These are phyloP conservation scores for Fusarium sp. DNA, from an alignment of 2,329 filamentous ascomycete genomes.

Conservation along the genomic window DNA sequence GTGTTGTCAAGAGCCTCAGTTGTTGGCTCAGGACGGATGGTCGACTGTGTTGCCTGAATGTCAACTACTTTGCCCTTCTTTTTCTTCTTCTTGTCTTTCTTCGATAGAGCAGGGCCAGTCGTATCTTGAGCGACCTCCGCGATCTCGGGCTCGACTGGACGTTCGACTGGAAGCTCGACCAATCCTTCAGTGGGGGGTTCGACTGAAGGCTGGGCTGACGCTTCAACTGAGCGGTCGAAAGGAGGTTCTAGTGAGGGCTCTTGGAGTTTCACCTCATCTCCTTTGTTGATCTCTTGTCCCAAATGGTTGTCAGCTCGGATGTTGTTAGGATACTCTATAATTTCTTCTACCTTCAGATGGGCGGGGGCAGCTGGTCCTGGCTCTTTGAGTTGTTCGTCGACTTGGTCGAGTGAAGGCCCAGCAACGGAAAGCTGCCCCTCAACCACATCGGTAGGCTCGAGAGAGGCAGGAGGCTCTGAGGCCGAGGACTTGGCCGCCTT, in stretches of 20 bases:
- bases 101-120: conserved; percentile 15
- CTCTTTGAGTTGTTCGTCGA: not conserved
- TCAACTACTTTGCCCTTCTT: conserved; percentile 26
- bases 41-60: not conserved
- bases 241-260: not conserved
- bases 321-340: not conserved
- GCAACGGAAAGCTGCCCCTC: not conserved
- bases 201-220: not conserved
- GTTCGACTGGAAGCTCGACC: not conserved
- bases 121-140: conserved; percentile 23
- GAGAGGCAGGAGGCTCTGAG: not conserved
- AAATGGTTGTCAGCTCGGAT: not conserved
- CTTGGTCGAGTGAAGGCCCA: not conserved
- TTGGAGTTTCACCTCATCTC: conserved; percentile 3
- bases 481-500: conserved; percentile 11
- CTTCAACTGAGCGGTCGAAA: not conserved
- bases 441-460: not conserved
- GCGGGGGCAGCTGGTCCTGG: not conserved
- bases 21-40: not conserved
- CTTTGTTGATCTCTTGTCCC: not conserved
- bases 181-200: not conserved
- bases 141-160: not conserved
- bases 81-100: conserved; percentile 39
- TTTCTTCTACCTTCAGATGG: not conserved
- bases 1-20: not conserved